phyloP scores from a whole-genome alignment of 2,329 filamentous ascomycete species.

The Pseudogymnoascus sp. region DNA sequence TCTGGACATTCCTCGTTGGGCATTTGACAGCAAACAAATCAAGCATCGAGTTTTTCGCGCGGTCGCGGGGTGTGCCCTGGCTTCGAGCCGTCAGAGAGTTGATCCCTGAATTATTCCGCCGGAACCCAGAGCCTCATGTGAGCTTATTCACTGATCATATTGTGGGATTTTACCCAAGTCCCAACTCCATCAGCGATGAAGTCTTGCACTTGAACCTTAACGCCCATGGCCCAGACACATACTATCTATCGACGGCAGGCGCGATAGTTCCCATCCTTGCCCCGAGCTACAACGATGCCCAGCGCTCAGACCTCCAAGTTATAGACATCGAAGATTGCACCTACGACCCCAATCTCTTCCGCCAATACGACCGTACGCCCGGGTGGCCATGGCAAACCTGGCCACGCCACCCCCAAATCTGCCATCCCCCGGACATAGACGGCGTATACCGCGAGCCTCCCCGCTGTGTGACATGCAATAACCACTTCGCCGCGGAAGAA shows the following conservation, averaged over 20 bases:
- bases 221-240: neutral
- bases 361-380: neutral
- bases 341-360: neutral
- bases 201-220: neutral
- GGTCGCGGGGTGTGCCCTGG: neutral
- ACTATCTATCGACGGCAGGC: neutral
- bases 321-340: neutral
- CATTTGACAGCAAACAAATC: neutral
- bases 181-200: neutral
- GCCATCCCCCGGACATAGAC: neutral
- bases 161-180: neutral
- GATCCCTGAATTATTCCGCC: neutral
- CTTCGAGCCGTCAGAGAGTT: neutral
- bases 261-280: neutral
- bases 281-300: neutral
- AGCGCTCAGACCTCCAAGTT: neutral
- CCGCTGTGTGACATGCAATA: neutral
- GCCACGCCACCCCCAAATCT: neutral
- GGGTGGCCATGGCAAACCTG: neutral
- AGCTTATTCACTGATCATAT: neutral
- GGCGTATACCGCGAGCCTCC: neutral
- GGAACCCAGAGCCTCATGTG: neutral
- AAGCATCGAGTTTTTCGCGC: constrained; percentile 2
- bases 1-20: neutral
- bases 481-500: neutral